These are phyloP conservation scores for Nemania sp. DNA, from an alignment of 2,329 filamentous ascomycete species.

Conservation along the genomic window DNA sequence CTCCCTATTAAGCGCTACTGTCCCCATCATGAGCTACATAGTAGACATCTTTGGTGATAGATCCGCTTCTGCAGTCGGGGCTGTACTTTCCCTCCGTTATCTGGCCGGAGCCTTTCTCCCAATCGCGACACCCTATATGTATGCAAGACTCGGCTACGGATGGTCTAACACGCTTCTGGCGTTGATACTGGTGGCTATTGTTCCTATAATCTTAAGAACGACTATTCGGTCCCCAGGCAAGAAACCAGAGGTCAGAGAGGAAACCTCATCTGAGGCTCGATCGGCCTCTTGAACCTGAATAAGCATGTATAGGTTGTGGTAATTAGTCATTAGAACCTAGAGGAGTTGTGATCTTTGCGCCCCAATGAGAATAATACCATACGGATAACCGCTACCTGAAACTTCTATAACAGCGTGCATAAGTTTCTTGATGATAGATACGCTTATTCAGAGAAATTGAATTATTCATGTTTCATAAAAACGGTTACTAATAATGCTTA, in stretches of 20 bases:
- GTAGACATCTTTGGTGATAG: slow-evolving; percentile 3
- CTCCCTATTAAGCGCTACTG: background rate
- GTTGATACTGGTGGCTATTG: background rate
- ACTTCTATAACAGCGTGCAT: too few relatives aligned
- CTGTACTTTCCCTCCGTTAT: background rate
- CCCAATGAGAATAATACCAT: too few relatives aligned
- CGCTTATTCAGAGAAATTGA: too few relatives aligned
- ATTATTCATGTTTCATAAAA: too few relatives aligned
- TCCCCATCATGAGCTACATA: slow-evolving; percentile 1
- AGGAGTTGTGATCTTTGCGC: too few relatives aligned
- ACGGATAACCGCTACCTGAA: too few relatives aligned
- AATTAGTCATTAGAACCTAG: too few relatives aligned
- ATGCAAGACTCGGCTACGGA: background rate
- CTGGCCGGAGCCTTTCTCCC: background rate
- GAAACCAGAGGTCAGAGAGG: background rate
- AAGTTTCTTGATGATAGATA: too few relatives aligned
- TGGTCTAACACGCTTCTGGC: background rate
- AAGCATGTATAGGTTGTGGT: background rate
- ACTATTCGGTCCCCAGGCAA: background rate
- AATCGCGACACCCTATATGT: background rate
- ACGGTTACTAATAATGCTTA: too few relatives aligned
- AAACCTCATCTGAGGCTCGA: background rate
- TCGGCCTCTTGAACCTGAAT: background rate
- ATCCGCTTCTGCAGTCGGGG: background rate
- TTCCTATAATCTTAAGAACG: background rate